Base-by-base conservation (phyloP, 2,329 filamentous ascomycete species). In the Endothia cerciana region DNA sequence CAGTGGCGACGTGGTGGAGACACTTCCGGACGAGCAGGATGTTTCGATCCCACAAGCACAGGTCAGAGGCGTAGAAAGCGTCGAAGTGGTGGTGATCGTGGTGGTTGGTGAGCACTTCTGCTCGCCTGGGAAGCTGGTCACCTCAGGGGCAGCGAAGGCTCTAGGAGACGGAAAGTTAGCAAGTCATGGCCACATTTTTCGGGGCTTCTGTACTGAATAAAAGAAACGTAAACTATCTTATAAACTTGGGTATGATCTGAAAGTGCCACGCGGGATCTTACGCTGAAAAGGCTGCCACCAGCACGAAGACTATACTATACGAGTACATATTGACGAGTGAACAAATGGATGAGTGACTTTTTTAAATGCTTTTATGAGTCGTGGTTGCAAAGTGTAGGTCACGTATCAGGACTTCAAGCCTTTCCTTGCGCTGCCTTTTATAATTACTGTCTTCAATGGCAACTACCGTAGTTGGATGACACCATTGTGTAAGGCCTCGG, bases 61-160 rank as follows among this genome's bases (percentile, higher is more conserved):
- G 22, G 38, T 59, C 40, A 59, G 22, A 30, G 57, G 38, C 4
- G 57, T 45, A 17, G 38, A 30, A 28, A 43, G 36, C n/a, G 15
- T 33, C 11, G 57, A 59, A 4, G 40, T 28, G 19, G 57, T 43
- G 25, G 25, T 33, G 5, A 33, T 10, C n/a, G 57, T 59, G 57
- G 25, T 33, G 19, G 57, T 59, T 13, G 40, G 38, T 28, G 57
- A 45, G 57, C 57, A 59, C n/a, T 45, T 45, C 25, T 45, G n/a
- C 13, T 59, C 57, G 40, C 57, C 57, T 43, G 22, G 38, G 5
- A 59, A 36, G 38, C 40, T 43, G 13, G 57, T 43, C 11, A 45
- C 57, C 15, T 45, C 7, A 13, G 40, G 38, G 5, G 17, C 11
- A 45, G 57, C 57, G 5, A 59, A 15, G 11, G 22, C n/a, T 19